Evolutionary conservation across 1,139 yeast genomes (phyloP), one percentile per base, ranked within the genome.

Genomic region (Suhomyces atakaporum): DNA sequence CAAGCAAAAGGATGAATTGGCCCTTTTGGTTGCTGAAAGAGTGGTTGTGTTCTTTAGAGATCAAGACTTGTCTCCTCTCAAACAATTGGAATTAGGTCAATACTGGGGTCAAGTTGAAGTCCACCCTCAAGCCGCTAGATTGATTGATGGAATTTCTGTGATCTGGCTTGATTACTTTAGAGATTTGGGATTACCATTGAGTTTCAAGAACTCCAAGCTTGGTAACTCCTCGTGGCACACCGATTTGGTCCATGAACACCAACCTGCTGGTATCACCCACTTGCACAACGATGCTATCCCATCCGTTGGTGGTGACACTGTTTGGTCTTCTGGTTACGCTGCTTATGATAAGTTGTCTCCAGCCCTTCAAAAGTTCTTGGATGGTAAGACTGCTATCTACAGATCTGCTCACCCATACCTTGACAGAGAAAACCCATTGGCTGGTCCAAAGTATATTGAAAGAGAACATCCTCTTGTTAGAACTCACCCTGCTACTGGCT

Each of bases 401-500:
- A 50, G 59, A 26, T 69, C 76, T 16, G 72, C 73, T 6, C 75
- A 72, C 42, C 45, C 47, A 11, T 71, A 71, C 45, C 40, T 69
- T 35, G 74, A 69, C 49, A 53, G 72, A 31, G 53, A 50, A 45
- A 68, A 72, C 46, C 73, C 75, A 24, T 58, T 72, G 38, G 48
- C 56, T 28, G 76, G 76, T 9, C 69, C 73, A 16, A 62, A 60
- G 50, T 51, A 40, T 36, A 53, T 70, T 35, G 74, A 68, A 41
- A 61, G 75, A 46, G 63, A 57, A 36, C 79, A 73, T 47, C 77
- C 77, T 2, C 25, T 74, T 14, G 63, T 74, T 20, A 63, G 77
- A 54, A 73, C 77, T 2, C 76, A 73, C 44, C 79, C 79, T 12
- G 76, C 69, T n/a, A 74, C 79, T 21, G 78, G 78, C 3, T 72